These are phyloP conservation scores for Podila epigama DNA, from an alignment of 192 early-diverging fungal species.

Conservation along the genomic window DNA sequence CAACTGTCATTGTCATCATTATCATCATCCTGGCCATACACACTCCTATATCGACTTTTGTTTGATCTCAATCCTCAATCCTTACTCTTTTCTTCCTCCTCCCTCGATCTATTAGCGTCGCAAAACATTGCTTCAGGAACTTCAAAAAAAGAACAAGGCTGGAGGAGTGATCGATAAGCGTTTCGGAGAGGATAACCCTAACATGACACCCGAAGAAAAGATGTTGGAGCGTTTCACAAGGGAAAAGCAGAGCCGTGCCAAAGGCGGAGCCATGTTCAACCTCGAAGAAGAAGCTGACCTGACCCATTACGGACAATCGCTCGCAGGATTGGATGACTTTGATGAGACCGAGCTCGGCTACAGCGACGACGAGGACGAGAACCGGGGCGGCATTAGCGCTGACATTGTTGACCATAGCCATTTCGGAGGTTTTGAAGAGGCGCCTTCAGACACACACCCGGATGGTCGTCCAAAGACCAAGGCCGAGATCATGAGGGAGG, in stretches of 20 bases:
- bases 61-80: no score
- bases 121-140: slow-evolving; percentile 83
- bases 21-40: no score
- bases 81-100: no score
- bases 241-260: slow-evolving; percentile 62
- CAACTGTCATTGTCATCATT: background rate
- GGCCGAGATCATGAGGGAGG: slow-evolving; percentile 95
- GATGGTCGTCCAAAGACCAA: slow-evolving; percentile 80
- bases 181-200: slow-evolving; percentile 92
- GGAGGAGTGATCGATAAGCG: slow-evolving; percentile 89
- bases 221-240: slow-evolving; percentile 94
- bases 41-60: no score
- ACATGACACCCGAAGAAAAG: slow-evolving; percentile 92
- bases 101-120: slow-evolving; percentile 71
- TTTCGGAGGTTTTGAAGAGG: slow-evolving; percentile 90
- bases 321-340: slow-evolving; percentile 85
- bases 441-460: slow-evolving; percentile 43
- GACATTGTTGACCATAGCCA: slow-evolving; percentile 76
- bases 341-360: slow-evolving; percentile 69
- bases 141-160: slow-evolving; percentile 70
- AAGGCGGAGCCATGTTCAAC: slow-evolving; percentile 71
- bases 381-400: slow-evolving; percentile 68
- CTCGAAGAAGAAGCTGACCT: slow-evolving; percentile 85
- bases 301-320: slow-evolving; percentile 94
- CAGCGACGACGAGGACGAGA: slow-evolving; percentile 67